These are phyloP conservation scores for Oropetium thomaeum DNA, from an alignment of 176 grass and related monocot species.

Conservation along the genomic window DNA sequence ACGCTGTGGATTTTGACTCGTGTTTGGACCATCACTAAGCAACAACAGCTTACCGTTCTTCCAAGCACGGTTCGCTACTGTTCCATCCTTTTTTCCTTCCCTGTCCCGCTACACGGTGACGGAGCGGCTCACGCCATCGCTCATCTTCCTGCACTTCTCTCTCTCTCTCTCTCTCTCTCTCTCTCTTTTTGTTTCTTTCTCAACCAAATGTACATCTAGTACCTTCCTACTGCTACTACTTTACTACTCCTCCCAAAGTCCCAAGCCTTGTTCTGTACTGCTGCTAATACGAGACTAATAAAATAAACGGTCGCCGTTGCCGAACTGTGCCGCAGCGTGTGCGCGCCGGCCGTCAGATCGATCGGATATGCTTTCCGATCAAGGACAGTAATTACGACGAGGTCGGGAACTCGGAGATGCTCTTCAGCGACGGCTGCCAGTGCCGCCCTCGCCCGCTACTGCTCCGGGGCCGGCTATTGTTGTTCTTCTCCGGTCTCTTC, in stretches of 20 bases:
- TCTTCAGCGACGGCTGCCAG: slow-evolving; percentile 49
- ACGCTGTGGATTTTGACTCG: neutral
- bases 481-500: slow-evolving; percentile 35
- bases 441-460: slow-evolving; percentile 16
- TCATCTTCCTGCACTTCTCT: neutral
- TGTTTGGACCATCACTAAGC: neutral
- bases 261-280: neutral
- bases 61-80: too few relatives aligned
- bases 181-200: too few relatives aligned
- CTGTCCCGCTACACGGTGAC: neutral
- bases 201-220: neutral
- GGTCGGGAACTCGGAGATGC: slow-evolving; percentile 42
- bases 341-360: too few relatives aligned
- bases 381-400: too few relatives aligned
- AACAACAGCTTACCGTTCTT: too few relatives aligned
- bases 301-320: neutral
- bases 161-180: too few relatives aligned
- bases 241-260: too few relatives aligned
- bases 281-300: neutral
- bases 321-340: too few relatives aligned
- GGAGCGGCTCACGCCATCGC: neutral
- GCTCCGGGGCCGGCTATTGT: slow-evolving; percentile 17
- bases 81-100: neutral
- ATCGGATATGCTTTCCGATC: too few relatives aligned
- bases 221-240: neutral